phyloP scores from a whole-genome alignment of 805 yeast genomes.

The Pichia cabralensis region DNA sequence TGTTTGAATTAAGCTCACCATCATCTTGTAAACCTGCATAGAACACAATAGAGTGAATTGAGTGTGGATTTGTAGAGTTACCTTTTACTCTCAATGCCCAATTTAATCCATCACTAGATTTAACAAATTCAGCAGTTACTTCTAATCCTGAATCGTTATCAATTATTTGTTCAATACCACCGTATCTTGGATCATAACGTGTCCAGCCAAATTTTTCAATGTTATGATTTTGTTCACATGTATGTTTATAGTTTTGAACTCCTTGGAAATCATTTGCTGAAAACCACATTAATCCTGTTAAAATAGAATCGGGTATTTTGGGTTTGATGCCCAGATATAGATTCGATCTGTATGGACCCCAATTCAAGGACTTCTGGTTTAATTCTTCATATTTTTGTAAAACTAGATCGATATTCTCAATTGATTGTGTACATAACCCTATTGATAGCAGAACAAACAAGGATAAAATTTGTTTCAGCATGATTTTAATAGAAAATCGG shows the following conservation, averaged over 20 bases:
- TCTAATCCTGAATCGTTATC: slow-evolving; percentile 58
- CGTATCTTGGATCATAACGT: slow-evolving; percentile 76
- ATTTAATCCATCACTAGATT: slow-evolving; percentile 52
- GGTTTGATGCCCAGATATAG: slow-evolving; percentile 83
- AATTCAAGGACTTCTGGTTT: slow-evolving; percentile 45
- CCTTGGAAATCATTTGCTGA: slow-evolving; percentile 49
- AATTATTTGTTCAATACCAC: slow-evolving; percentile 69
- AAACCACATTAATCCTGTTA: slow-evolving; percentile 86
- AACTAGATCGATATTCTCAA: too few species aligned
- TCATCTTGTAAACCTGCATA: slow-evolving; percentile 72
- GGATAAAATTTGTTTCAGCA: too few species aligned
- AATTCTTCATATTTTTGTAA: slow-evolving; percentile 27
- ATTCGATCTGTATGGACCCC: slow-evolving; percentile 94
- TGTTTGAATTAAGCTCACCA: slow-evolving; percentile 32
- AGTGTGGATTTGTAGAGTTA: slow-evolving; percentile 40
- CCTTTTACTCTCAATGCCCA: slow-evolving; percentile 79
- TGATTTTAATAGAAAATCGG: too few species aligned
- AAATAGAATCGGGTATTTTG: slow-evolving; percentile 60
- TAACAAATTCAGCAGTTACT: slow-evolving; percentile 65
- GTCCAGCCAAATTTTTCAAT: slow-evolving; percentile 76
- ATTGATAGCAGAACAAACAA: too few species aligned
- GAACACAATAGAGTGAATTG: slow-evolving; percentile 58
- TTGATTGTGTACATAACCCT: too few species aligned
- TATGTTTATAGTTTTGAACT: slow-evolving; percentile 53
- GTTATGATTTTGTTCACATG: slow-evolving; percentile 63